Evolutionary conservation across 768 basidiomycete species (phyloP), one percentile per base, ranked within the genome.

Genomic region (Boletus subparvulus): DNA sequence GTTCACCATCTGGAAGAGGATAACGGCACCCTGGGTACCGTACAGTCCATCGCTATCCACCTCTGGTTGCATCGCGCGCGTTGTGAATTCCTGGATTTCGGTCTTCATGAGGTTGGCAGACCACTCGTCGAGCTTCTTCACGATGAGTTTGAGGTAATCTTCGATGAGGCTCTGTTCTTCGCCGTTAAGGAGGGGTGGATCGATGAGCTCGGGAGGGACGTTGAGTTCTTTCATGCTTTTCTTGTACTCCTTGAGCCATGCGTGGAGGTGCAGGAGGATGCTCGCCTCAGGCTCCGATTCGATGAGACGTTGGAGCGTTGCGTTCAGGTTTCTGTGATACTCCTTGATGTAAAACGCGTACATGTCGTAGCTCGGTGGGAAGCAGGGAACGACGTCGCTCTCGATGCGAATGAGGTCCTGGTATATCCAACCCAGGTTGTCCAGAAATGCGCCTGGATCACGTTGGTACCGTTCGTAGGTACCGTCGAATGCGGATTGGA

Each of bases 1-100:
- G 72, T 95, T 98, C 63, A 98, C 88, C 89, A 98, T 94, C 74
- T 97, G 92, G 81, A 98, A 98, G 58, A 99, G 79, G 65, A 98
- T 97, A 50, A 96, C 85, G 17, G 95, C 88, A 42, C 95, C 91
- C 68, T 97, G 91, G 58, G 87, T 89, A 19, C 91, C 91, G 68
- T 98, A 98, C 59, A 89, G 77, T 14, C 92, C 93, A 56, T 98
- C 94, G 52, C 83, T 83, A 66, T 94, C 92, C 45, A 89, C 74
- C 73, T 98, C 96, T 3, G 94, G 96, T 26, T 92, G 91, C 62
- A 89, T 85, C 35, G 85, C 82, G 19, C 97, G 83, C 48, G 85
- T 83, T 12, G 81, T 83, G 74, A 99, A 98, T 56, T 94, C 92
- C 17, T 81, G 78, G 21, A 90, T 75, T 70, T 98, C 96, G 17